These are phyloP conservation scores for Entophlyctis luteolus DNA, from an alignment of 192 early-diverging fungal genomes.

Conservation along the genomic window DNA sequence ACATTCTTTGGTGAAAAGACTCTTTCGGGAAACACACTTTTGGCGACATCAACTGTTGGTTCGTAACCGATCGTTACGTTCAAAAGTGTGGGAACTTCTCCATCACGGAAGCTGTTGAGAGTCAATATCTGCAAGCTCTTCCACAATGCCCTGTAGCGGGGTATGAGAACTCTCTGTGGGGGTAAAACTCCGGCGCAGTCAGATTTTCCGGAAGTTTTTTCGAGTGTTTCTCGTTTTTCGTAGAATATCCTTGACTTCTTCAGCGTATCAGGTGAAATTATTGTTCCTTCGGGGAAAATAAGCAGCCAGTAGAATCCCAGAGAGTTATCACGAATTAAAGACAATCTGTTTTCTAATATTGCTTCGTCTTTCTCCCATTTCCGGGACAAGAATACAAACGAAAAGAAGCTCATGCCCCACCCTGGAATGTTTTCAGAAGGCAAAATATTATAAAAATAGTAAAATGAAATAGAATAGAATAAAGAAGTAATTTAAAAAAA, in stretches of 20 bases:
- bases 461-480: conserved; percentile 6
- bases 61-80: conserved; percentile 19
- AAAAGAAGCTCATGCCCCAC: conserved; percentile 78
- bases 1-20: conserved; percentile 17
- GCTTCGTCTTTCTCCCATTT: conserved; percentile 72
- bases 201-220: conserved; percentile 25
- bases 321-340: conserved; percentile 40
- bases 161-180: conserved; percentile 5
- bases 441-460: no score
- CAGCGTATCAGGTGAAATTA: conserved; percentile 71
- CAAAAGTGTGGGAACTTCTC: background rate
- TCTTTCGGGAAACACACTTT: conserved; percentile 13
- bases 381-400: conserved; percentile 89
- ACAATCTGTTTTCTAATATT: conserved; percentile 36
- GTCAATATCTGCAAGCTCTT: background rate
- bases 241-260: conserved; percentile 44
- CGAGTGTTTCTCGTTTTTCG: background rate
- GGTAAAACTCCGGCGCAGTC: background rate
- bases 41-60: background rate
- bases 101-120: background rate
- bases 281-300: conserved; percentile 96
- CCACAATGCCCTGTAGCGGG: conserved; percentile 16
- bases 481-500: conserved; percentile 14
- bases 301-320: conserved; percentile 65
- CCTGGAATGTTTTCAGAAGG: conserved; percentile 9